Percentiles rank a stretch among this genome's conserved stretches.
Evolutionary conservation across 768 basidiomycete genomes (phyloP).

Genomic region (Coprinellus micaceus): DNA sequence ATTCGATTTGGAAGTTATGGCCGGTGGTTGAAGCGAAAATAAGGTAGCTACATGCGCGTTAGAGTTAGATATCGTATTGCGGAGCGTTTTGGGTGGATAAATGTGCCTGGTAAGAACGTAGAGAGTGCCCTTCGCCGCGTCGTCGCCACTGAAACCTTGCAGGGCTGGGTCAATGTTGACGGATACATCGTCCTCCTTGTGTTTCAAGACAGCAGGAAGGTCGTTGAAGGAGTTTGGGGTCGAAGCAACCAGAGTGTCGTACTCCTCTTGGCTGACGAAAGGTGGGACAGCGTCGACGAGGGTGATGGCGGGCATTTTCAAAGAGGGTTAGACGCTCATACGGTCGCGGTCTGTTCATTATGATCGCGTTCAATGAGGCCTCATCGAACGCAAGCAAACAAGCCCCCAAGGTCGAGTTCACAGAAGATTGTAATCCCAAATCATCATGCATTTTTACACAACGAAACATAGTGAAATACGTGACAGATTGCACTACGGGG

Average conservation of each 20-base stretch:
- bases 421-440: too few species aligned
- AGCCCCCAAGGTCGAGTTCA: neutral
- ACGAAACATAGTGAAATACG: neutral
- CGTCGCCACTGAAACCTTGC: slow-evolving; percentile 51
- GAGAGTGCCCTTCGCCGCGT: slow-evolving; percentile 59
- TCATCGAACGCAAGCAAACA: too few species aligned
- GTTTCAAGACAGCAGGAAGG: slow-evolving; percentile 79
- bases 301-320: slow-evolving; percentile 37
- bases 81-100: too few species aligned
- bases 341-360: neutral
- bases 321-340: neutral
- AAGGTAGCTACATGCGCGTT: slow-evolving; percentile 49
- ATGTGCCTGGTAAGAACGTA: slow-evolving; percentile 84
- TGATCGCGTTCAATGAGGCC: too few species aligned
- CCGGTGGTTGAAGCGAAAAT: slow-evolving; percentile 71
- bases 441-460: slow-evolving; percentile 1
- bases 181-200: slow-evolving; percentile 68
- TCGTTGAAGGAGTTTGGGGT: slow-evolving; percentile 83
- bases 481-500: neutral
- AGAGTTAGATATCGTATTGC: too few species aligned
- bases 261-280: slow-evolving; percentile 56
- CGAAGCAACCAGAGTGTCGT: slow-evolving; percentile 60
- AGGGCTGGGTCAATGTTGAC: slow-evolving; percentile 67
- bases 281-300: slow-evolving; percentile 34
- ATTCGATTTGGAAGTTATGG: slow-evolving; percentile 78